Evolutionary conservation across 179 eudicot species (phyloP), one percentile per base, ranked within the genome.

Genomic region (Sideroxylon spinosum): DNA sequence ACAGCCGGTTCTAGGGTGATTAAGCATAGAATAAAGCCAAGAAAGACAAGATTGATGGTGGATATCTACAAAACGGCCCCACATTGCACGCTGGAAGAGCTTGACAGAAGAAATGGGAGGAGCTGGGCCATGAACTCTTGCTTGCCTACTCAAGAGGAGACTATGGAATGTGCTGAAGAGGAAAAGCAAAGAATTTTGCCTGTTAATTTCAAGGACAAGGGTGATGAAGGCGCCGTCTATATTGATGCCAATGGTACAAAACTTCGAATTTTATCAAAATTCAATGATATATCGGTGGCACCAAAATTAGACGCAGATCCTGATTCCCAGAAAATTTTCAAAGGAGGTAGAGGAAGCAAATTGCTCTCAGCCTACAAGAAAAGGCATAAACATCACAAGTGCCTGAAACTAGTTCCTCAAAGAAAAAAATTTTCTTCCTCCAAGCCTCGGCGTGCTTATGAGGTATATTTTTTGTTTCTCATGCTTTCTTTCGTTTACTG

Each of bases 51-150:
- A 86, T 80, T 82, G 49, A 91, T 95, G 90, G 87, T 83, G 77
- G 98, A 93, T 79, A 88, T 95, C 9, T 90, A 86, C 71, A 86
- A 77, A 69, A 89, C 97, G 17, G 95, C 97, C 26, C 82, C 49
- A 77, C 76, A 76, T 71, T 90, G 93, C 86, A 93, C 98, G 20
- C 56, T 95, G 71, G 97, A 95, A 88, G 98, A 95, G 76, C 94
- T 95, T 82, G 97, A 95, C 79, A 85, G 86, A 79, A 88, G 98
- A 83, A 95, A 95, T 76, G 97, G 98, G 67, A 90, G 90, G 61
- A 86, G 82, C 74, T 88, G 95, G 97, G 96, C 90, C 20, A 79
- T 82, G 57, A 89, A 83, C 65, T 74, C 86, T 19, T 86, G 78
- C 67, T 63, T 76, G 70, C 79, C 86, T 28, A 63, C 78, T 81